A percentile compares a stretch with the other conserved stretches of the same genome.
Conservation (phyloP, 225 moss, liverwort and hornwort species). For the Takakia lepidozioides region DNA sequence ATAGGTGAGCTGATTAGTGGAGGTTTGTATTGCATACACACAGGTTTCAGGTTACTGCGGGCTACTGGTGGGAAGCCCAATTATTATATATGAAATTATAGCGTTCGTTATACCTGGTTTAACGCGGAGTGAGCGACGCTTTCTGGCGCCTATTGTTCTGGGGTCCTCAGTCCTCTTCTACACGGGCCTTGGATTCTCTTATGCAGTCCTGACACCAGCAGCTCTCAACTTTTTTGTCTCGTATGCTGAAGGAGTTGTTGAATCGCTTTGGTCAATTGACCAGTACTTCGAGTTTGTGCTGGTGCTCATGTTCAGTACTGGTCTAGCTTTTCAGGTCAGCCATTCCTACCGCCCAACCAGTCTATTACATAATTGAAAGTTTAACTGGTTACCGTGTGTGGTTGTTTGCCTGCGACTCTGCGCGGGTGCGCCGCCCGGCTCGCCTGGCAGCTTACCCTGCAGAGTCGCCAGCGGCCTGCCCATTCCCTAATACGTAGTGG, state of each 20-base stretch:
- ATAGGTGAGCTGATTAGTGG: conserved; percentile 1
- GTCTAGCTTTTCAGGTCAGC: conserved; percentile 88
- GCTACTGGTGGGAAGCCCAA: conserved; percentile 83
- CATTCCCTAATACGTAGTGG: too few species aligned
- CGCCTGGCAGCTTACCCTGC: too few species aligned
- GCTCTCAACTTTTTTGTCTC: conserved; percentile 92
- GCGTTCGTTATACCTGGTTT: conserved; percentile 91
- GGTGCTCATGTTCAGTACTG: conserved; percentile 96
- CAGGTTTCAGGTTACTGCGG: conserved; percentile 97
- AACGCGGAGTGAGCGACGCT: conserved; percentile 78
- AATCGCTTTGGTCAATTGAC: conserved; percentile 97
- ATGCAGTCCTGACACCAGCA: conserved; percentile 81
- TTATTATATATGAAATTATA: conserved; percentile 86
- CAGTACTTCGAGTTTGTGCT: conserved; percentile 99
- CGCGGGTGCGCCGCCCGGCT: too few species aligned
- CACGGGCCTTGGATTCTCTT: conserved; percentile 71
- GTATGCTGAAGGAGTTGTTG: conserved; percentile 90
- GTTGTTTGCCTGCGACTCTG: too few species aligned
- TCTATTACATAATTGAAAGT: too few species aligned
- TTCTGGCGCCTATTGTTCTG: conserved; percentile 82
- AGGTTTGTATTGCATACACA: conserved; percentile 4
- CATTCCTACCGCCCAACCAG: too few species aligned
- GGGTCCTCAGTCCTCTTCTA: conserved; percentile 87
- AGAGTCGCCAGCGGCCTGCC: too few species aligned
- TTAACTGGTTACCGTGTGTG: too few species aligned